Evolutionary conservation across 306 rosid species (phyloP), one percentile per base, ranked within the genome.

Genomic region (Herpetospermum pedunculosum): DNA sequence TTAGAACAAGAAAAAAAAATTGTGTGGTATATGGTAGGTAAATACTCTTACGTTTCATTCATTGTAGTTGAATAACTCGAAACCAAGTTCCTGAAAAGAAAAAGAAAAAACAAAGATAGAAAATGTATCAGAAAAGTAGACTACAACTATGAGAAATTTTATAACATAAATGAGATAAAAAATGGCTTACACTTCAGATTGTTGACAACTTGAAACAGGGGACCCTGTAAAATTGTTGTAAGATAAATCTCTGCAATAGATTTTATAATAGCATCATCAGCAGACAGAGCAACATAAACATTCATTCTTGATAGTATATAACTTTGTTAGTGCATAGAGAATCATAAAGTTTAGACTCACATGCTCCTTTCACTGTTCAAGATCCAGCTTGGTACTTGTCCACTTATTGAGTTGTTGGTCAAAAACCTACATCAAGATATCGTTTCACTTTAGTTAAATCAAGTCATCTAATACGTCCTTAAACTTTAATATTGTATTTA

Each of bases 191-290:
- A 88, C 86, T 50, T 60, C 15, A 63, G 73, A 54, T 23, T 3
- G 68, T 16, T 40, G 87, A 78, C 97, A 88, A 48, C 26, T 55
- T 81, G 80, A 90, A 91, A 59, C 1, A 0, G 71, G 35, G 0
- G 85, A 55, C 47, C 75, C 77, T 0, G 89, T 82, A 76, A 93
- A 90, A 67, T 89, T 89, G 86, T 93, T 93, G 84, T 82, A 82
- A 75, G 98, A 89, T 81, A 93, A 81, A 82, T 93, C 97, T 16
- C 98, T 93, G 89, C 53, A 86, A 76, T n/a, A 54, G 77, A 38
- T 14, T 29, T 40, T 68, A 15, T 40, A 60, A 30, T 13, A 70
- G 14, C 58, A 40, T 29, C 47, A 46, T 18, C 38, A 26, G 32
- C 47, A 19, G 19, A 30, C 12, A 59, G 11, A 30, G 12, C 68